Percentiles rank a stretch among this genome's conserved stretches.
phyloP scores from a whole-genome alignment of 1,284 basidiomycete species.

The Hymenochaete sp. region DNA sequence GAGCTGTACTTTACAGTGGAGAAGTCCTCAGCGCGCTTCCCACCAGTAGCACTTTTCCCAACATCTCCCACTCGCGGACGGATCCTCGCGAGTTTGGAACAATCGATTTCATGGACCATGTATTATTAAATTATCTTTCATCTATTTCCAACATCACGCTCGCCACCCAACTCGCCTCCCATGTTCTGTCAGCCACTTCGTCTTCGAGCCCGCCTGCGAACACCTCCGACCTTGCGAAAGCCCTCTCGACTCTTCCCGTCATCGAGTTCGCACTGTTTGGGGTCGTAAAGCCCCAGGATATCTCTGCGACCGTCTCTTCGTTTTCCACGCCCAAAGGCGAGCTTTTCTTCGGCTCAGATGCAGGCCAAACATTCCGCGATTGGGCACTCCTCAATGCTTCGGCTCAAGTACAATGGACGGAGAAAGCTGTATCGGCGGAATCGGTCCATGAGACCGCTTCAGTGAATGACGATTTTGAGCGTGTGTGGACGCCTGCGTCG shows the following conservation, averaged over 20 bases:
- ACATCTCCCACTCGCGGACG: slow-evolving; percentile 27
- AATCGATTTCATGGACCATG: slow-evolving; percentile 43
- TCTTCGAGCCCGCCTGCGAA: slow-evolving; percentile 36
- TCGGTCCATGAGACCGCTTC: slow-evolving; percentile 43
- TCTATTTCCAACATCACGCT: slow-evolving; percentile 39
- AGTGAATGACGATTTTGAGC: slow-evolving; percentile 36
- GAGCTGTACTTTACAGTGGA: slow-evolving; percentile 43
- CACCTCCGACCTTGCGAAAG: slow-evolving; percentile 32
- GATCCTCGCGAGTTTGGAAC: slow-evolving; percentile 51
- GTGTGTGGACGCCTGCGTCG: slow-evolving; percentile 42
- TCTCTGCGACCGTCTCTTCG: slow-evolving; percentile 40
- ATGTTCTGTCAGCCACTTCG: slow-evolving; percentile 31
- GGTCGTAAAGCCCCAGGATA: slow-evolving; percentile 38
- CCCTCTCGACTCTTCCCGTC: slow-evolving; percentile 38
- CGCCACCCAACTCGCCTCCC: slow-evolving; percentile 41
- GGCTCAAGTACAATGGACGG: slow-evolving; percentile 41
- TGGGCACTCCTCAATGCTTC: slow-evolving; percentile 43
- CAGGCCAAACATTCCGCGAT: slow-evolving; percentile 38
- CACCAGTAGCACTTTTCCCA: slow-evolving; percentile 24
- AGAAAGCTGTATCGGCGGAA: slow-evolving; percentile 38
- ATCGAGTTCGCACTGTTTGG: slow-evolving; percentile 59
- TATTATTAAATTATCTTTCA: slow-evolving; percentile 48
- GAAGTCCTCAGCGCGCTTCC: slow-evolving; percentile 41
- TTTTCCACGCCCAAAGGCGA: slow-evolving; percentile 41
- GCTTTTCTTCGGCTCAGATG: slow-evolving; percentile 52